Conservation (phyloP, 768 basidiomycete genomes). For the Rhodotorula graminis region DNA sequence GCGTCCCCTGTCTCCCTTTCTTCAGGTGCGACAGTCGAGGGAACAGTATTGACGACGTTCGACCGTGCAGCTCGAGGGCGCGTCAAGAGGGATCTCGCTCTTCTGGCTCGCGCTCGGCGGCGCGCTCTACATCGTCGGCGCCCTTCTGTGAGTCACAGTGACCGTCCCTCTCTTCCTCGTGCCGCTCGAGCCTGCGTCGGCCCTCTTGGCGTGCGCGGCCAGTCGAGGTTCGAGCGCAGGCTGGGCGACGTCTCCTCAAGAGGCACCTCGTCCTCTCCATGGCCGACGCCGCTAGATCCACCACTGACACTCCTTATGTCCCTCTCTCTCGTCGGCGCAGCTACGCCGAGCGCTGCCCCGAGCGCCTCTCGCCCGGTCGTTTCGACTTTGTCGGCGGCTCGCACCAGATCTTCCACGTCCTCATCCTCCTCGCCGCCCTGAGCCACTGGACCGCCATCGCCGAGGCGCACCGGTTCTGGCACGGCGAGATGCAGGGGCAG, state of each 20-base stretch:
- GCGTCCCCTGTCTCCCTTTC: background rate
- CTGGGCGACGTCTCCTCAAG: no score
- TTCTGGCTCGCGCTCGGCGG: slow-evolving; percentile 66
- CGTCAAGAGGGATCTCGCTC: slow-evolving; percentile 64
- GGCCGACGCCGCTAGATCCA: no score
- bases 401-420: slow-evolving; percentile 85
- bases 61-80: slow-evolving; percentile 50
- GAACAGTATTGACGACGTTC: no score
- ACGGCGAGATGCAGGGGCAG: slow-evolving; percentile 42
- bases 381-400: slow-evolving; percentile 76
- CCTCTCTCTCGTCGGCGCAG: slow-evolving; percentile 35
- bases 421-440: slow-evolving; percentile 67
- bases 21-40: no score
- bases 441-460: slow-evolving; percentile 61
- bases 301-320: slow-evolving; percentile 30
- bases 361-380: slow-evolving; percentile 65
- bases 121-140: slow-evolving; percentile 71
- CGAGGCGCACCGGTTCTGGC: slow-evolving; percentile 60
- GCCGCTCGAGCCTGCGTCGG: no score
- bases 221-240: background rate
- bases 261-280: no score
- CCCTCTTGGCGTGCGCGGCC: no score
- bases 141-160: slow-evolving; percentile 64
- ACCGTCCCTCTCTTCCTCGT: background rate
- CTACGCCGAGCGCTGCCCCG: slow-evolving; percentile 71